These are phyloP conservation scores for Hypoxylon fuscum DNA, from an alignment of 495 filamentous ascomycete genomes.

Conservation along the genomic window DNA sequence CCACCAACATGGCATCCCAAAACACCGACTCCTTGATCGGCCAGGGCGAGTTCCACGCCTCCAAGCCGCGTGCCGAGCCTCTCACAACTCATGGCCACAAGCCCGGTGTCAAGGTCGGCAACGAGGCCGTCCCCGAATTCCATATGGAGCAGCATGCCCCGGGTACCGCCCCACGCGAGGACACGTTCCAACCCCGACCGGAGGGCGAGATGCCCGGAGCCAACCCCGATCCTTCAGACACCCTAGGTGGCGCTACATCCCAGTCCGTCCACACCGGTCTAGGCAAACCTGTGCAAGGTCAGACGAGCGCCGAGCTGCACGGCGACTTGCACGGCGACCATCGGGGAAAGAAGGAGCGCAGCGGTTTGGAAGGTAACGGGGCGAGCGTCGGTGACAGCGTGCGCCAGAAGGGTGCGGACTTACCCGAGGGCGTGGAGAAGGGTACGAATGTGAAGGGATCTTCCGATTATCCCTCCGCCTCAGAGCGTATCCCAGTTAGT, in stretches of 20 bases:
- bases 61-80: conserved; percentile 60
- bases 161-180: conserved; percentile 70
- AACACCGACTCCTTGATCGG: conserved; percentile 64
- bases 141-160: conserved; percentile 65
- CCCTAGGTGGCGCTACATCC: conserved; percentile 70
- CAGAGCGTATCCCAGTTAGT: conserved; percentile 49
- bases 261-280: conserved; percentile 66
- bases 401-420: conserved; percentile 52
- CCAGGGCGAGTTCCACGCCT: conserved; percentile 66
- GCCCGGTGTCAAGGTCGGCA: conserved; percentile 67
- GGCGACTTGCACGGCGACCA: conserved; percentile 50
- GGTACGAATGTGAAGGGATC: conserved; percentile 50
- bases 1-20: conserved; percentile 42
- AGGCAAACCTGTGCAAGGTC: conserved; percentile 69
- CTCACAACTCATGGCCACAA: conserved; percentile 67
- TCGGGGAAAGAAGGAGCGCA: conserved; percentile 60
- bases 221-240: conserved; percentile 54
- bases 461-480: conserved; percentile 49
- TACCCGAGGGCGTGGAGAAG: conserved; percentile 47
- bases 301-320: conserved; percentile 66
- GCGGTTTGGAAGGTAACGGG: conserved; percentile 65
- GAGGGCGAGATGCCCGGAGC: conserved; percentile 55
- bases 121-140: conserved; percentile 71
- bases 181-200: conserved; percentile 68
- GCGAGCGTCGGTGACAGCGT: conserved; percentile 44